A percentile compares a stretch with the other conserved stretches of the same genome.
These are phyloP conservation scores for Rosa hybrid DNA, from an alignment of 331 rosid genomes.

Conservation along the genomic window DNA sequence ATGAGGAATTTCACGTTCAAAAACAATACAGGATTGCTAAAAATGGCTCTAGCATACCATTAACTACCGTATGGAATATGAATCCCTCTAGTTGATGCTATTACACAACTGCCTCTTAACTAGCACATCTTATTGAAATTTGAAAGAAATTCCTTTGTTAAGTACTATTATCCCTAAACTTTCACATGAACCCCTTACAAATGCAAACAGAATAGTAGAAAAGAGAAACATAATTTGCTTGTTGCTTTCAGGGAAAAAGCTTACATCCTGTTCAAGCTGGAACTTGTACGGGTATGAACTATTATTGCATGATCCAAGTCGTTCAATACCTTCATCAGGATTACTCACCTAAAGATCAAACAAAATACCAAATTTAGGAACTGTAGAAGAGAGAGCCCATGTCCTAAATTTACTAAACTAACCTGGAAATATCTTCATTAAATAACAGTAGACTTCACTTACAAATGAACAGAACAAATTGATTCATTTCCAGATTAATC, in stretches of 20 bases:
- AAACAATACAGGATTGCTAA: neutral
- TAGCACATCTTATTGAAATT: neutral
- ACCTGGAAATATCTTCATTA: neutral
- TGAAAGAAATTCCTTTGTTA: neutral
- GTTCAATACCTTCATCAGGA: constrained; percentile 27
- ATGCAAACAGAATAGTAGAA: constrained; percentile 2
- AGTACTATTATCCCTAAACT: neutral
- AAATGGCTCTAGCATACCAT: neutral
- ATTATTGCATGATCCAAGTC: constrained; percentile 31
- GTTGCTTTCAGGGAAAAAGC: constrained; percentile 22
- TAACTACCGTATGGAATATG: neutral
- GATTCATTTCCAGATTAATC: neutral
- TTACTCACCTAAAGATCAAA: constrained; percentile 42
- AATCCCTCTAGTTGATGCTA: neutral
- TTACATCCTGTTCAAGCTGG: constrained; percentile 81
- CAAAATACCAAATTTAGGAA: constrained; percentile 17
- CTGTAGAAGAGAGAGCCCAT: neutral
- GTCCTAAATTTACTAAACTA: neutral
- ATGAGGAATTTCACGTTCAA: neutral
- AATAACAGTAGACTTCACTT: neutral
- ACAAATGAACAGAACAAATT: neutral
- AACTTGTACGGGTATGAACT: constrained; percentile 41
- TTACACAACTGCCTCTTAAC: neutral
- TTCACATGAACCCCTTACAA: neutral
- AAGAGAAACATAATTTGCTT: constrained; percentile 1